These are phyloP conservation scores for Talaromyces amestolkiae DNA, from an alignment of 2,329 filamentous ascomycete species.

Conservation along the genomic window DNA sequence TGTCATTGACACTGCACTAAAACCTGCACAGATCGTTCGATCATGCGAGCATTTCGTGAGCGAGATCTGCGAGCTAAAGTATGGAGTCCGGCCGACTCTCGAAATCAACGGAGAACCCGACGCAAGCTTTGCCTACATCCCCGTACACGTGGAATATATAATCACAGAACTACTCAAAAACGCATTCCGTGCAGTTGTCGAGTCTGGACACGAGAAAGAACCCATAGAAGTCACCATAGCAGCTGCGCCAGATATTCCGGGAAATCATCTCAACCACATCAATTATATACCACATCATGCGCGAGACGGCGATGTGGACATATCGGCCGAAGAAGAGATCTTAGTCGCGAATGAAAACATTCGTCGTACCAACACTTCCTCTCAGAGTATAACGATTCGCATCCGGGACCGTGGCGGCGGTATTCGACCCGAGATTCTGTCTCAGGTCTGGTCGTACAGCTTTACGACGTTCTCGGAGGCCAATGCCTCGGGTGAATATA, in stretches of 20 bases:
- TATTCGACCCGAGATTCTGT: constrained; percentile 77
- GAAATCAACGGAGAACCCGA: constrained; percentile 80
- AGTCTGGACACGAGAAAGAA: constrained; percentile 73
- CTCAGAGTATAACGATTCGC: constrained; percentile 85
- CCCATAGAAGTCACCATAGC: constrained; percentile 92
- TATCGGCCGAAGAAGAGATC: constrained; percentile 24
- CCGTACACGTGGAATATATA: constrained; percentile 96
- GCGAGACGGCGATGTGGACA: constrained; percentile 27
- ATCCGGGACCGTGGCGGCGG: constrained; percentile 95
- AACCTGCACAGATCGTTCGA: constrained; percentile 76
- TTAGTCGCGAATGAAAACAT: constrained; percentile 34
- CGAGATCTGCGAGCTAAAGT: constrained; percentile 95
- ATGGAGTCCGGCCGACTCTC: constrained; percentile 79
- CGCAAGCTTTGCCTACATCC: constrained; percentile 89
- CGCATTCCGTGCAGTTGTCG: constrained; percentile 88
- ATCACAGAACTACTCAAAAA: constrained; percentile 96
- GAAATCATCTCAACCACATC: constrained; percentile 24
- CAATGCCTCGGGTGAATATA: constrained; percentile 48
- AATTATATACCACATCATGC: constrained; percentile 46
- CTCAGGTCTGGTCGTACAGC: constrained; percentile 93
- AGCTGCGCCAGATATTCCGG: constrained; percentile 56
- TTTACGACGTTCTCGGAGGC: constrained; percentile 90
- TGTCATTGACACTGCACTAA: constrained; percentile 87
- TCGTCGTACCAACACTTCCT: constrained; percentile 43
- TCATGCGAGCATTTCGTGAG: constrained; percentile 86